Conservation (phyloP, 2,329 filamentous ascomycete genomes). For the Pochonia chlamydosporia region DNA sequence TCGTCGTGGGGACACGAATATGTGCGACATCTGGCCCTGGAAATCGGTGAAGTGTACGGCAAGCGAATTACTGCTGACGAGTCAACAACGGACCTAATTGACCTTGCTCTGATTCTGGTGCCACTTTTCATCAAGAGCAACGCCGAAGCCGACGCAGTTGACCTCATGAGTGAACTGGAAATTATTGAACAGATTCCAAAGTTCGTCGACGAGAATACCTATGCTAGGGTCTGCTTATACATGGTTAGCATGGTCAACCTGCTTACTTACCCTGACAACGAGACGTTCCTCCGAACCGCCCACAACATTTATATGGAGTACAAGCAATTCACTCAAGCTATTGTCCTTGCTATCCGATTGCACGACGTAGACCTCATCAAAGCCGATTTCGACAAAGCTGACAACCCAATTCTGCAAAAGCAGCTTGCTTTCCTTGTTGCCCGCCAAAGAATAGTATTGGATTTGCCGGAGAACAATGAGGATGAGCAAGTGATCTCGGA, state of each 20-base stretch:
- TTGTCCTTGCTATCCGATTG: conserved; percentile 87
- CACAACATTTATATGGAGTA: conserved; percentile 92
- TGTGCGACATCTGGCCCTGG: conserved; percentile 86
- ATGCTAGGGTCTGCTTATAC: conserved; percentile 87
- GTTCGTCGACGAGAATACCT: conserved; percentile 91
- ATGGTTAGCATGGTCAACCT: conserved; percentile 99
- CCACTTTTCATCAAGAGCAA: conserved; percentile 97
- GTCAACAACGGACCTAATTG: conserved; percentile 73
- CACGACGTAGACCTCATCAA: conserved; percentile 82
- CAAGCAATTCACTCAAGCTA: conserved; percentile 87
- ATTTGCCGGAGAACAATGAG: conserved; percentile 58
- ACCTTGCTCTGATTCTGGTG: conserved; percentile 78
- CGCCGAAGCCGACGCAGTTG: conserved; percentile 94
- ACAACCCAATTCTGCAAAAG: conserved; percentile 78
- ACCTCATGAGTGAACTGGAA: conserved; percentile 93
- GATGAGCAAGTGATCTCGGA: conserved; percentile 73
- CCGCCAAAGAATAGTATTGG: conserved; percentile 81
- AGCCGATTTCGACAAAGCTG: conserved; percentile 71
- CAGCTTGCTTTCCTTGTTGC: conserved; percentile 92
- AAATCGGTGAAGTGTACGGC: conserved; percentile 91
- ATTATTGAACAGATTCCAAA: conserved; percentile 89
- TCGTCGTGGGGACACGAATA: conserved; percentile 99
- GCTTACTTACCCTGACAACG: conserved; percentile 95
- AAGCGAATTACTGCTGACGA: conserved; percentile 83
- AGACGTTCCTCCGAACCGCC: conserved; percentile 86